Base-by-base conservation (phyloP, 768 basidiomycete species). In the Galerina sulciceps region DNA sequence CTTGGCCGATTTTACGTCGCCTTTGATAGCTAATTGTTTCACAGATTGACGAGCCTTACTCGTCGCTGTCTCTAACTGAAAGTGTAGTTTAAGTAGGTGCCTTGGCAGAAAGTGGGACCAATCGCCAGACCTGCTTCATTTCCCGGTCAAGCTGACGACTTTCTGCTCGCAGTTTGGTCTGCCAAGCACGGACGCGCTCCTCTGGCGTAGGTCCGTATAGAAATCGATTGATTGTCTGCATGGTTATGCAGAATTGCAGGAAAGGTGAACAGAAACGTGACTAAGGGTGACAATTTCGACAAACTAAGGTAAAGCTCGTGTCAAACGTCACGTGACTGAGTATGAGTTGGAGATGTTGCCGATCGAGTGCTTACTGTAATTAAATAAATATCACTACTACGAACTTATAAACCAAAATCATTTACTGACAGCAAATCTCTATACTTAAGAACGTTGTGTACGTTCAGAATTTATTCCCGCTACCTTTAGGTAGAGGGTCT, bases 141-240 rank as follows among this genome's bases (percentile, higher is more conserved):
- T 99, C 97, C 75, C 94, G 81, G 63, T 99, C 97, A 57, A 99
- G 75, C 59, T 83, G 81, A 22, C 97, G 85, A 68, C 87, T 82
- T 73, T 99, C 93, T 56, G 83, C 74, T 53, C 93, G 89, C 54
- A 99, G 78, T 74, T 92, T 94, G 17, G 81, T 67, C 73, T 99
- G 95, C 97, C 97, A 99, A 75, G 84, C 83, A 50, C 90, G 85
- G 11, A 99, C 90, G 68, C 85, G 88, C 78, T 99, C 97, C 74
- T 99, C 95, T 20, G 96, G 90, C 0, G 96, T 94, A 15, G 95
- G 96, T 2, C 97, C 97, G 77, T 99, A 98, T 44, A 99, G 75
- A 72, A 96, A 95, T 41, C 94, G 87, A 72, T 94, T 96, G 69
- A 99, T 90, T 35, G 88, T 75, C 73, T 94, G 91, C 91, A 94